Base-by-base conservation (phyloP, 495 filamentous ascomycete species). In the Podospora tetraspora region DNA sequence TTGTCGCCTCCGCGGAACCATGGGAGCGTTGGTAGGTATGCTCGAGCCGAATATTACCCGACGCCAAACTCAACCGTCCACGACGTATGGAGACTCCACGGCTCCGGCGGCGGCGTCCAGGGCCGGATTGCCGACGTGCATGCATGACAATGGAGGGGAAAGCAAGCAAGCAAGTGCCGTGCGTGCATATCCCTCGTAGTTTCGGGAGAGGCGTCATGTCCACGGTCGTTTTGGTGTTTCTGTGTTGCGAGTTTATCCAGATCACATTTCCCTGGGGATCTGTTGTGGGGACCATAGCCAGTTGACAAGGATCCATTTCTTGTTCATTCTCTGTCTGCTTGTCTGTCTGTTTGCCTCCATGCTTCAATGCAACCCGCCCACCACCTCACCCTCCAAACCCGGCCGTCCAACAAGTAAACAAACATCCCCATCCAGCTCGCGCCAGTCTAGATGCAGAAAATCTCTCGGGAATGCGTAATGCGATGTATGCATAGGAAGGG, bases 361-460 rank as follows among this genome's bases (percentile, higher is more conserved):
- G 43, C 43, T n/a, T 52, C 43, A n/a, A 52, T 52, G 43, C 43
- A 16, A 19, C 43, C 16, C 37, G 25, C 23, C 27, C 24, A 19
- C 24, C 24, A 25, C 59, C 12, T 32, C 59, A 21, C 24, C 59
- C 59, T 61, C 59, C 19, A 19, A n/a, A 19, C 59, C 24, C 19
- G 6, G 5, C 59, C 24, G 19, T 32, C n/a, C 61, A 22, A 10
- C 34, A 56, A 43, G 7, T 16, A 64, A 64, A 56, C 23, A 57
- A 25, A 24, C 43, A 25, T 25, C 43, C 43, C 43, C 24, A 56
- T 27, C 63, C 63, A 27, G 21, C 67, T 25, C 57, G 67, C 67
- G 67, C 67, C 67, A 68, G 61, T 68, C 67, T 68, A 68, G 67
- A 68, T 68, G 67, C 67, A 60, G 25, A 43, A 19, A 22, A 52